A percentile compares a stretch with the other conserved stretches of the same genome.
Conservation (phyloP, 495 filamentous ascomycete genomes). For the Lasiosphaeria miniovina region DNA sequence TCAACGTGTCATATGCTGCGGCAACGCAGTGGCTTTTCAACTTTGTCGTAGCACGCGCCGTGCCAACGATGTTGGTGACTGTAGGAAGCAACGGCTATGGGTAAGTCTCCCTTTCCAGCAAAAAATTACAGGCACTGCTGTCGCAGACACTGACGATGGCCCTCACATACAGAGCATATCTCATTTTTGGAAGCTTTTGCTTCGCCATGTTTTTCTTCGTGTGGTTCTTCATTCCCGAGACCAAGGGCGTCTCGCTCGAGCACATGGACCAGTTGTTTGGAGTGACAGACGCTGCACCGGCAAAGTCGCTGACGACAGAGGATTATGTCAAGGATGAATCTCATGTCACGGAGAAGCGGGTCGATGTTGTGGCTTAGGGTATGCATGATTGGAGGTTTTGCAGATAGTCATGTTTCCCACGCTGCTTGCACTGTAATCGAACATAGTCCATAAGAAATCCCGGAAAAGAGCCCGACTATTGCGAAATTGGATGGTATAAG, state of each 20-base stretch:
- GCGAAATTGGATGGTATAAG: too few relatives aligned
- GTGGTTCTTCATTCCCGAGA: constrained; percentile 72
- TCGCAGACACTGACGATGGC: neutral
- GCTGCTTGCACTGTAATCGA: too few relatives aligned
- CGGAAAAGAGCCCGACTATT: too few relatives aligned
- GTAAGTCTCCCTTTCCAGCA: constrained; percentile 14
- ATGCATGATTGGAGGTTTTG: too few relatives aligned
- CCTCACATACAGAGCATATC: constrained; percentile 40
- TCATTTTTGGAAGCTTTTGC: constrained; percentile 61
- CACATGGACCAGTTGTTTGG: constrained; percentile 39
- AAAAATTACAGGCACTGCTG: neutral
- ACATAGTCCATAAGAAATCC: too few relatives aligned
- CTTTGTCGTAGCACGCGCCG: constrained; percentile 63
- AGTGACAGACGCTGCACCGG: constrained; percentile 22
- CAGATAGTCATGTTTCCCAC: too few relatives aligned
- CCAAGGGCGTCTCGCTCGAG: constrained; percentile 54
- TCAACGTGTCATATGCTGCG: constrained; percentile 66
- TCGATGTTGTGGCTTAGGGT: too few relatives aligned
- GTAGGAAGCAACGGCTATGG: constrained; percentile 62
- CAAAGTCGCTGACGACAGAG: constrained; percentile 14
- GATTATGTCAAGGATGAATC: neutral
- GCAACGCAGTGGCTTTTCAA: constrained; percentile 72
- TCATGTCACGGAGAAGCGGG: too few relatives aligned
- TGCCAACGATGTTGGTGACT: constrained; percentile 62
- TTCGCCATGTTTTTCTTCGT: constrained; percentile 65